Base-by-base conservation (phyloP, 2,329 filamentous ascomycete genomes). In the Seiridium cupressi region DNA sequence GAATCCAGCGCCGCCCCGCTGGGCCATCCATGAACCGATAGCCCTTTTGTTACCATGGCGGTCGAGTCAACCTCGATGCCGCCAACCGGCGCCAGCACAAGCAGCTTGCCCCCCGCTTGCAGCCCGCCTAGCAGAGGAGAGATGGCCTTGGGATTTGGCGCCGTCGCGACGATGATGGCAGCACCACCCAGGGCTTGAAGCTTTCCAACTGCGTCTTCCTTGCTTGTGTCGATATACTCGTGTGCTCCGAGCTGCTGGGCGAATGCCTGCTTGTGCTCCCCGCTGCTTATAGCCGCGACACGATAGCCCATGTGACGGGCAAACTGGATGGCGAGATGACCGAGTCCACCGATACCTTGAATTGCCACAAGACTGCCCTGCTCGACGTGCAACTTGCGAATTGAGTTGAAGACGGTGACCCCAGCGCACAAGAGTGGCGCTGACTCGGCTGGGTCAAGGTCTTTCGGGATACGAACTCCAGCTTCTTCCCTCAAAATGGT, bases 311-410 rank as follows among this genome's bases (percentile, higher is more conserved):
- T 86, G 72, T 84, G 84, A 13, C 77, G 75, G 0, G 86, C 87
- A 66, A 85, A 89, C 65, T 89, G 86, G 55, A 90, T 83, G 1
- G 85, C 87, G 26, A 90, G 71, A 70, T 90, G 87, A 2, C 87
- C 88, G 1, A 89, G 76, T 13, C 88, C 88, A 54, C 89, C 83
- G 8, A 90, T 77, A 34, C 86, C 88, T 44, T 90, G 80, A 44
- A 80, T 63, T 3, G 74, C 77, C 13, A 79, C 75, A 0, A 70
- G 65, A 26, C 72, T 70, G 2, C 77, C 77, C 1, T 68, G 65
- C 2, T 59, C 44, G 36, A 79, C 65, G 40, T 71, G 63, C 49
- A 75, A 74, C 44, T 73, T 69, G 18, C 74, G 71, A 7, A 79
- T 72, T 0, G 72, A 68, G 66, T 76, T 77, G 70, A 78, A 80